Evolutionary conservation across 768 basidiomycete genomes (phyloP), one percentile per base, ranked within the genome.

Genomic region (Suillus subluteus): DNA sequence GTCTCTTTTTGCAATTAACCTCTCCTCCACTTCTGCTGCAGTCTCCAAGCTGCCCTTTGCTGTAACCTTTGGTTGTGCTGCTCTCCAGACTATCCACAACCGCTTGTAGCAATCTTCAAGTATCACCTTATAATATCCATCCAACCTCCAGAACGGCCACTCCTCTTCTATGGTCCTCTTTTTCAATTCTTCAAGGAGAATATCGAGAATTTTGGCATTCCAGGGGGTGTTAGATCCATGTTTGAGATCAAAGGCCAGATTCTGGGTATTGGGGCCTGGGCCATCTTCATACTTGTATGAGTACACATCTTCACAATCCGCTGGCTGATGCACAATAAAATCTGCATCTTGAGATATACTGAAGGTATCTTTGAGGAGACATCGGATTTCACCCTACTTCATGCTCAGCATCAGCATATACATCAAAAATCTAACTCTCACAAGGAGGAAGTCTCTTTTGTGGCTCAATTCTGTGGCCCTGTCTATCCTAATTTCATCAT

Each of bases 211-310:
- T 48, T 23, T 48, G 0, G 4, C 11, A 12, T 48, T 48, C 46
- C 46, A 48, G n/a, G n/a, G 46, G 11, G 9, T 48, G 3, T 12
- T 48, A 5, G 4, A 23, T 5, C 46, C n/a, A 2, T 11, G 4
- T 46, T n/a, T 48, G n/a, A 70, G 56, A 46, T 70, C 46, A 12
- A 70, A 68, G 13, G 65, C 30, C 2, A 68, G 11, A 32, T 40
- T 40, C 13, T 40, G 40, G 12, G 40, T n/a, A 26, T 68, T 38
- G 1, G 67, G 69, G 21, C 44, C 44, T 11, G 44, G 44, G 21
- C 44, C 8, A 44, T 44, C 44, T 44, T 44, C 21, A 2, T 44
- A 44, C 8, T 8, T 0, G 6, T 44, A 44, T 4, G 44, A 44
- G 21, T 44, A 44, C 44, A 44, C 44, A 21, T 44, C 44, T 21